These are phyloP conservation scores for Lipomyces oligophaga DNA, from an alignment of 805 yeast species.

Conservation along the genomic window DNA sequence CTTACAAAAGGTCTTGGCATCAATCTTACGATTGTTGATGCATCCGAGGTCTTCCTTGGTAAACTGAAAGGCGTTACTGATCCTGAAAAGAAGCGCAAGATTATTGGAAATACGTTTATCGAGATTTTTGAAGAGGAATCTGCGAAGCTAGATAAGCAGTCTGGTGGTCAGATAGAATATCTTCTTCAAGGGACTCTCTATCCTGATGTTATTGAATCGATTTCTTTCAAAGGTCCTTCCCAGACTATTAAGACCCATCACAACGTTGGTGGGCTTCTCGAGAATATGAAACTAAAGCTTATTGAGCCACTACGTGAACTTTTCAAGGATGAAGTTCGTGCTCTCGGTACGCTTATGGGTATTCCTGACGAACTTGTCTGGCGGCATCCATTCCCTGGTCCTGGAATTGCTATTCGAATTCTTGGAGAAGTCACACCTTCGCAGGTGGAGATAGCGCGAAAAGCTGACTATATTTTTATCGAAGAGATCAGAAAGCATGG, in stretches of 20 bases:
- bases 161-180: slow-evolving; percentile 87
- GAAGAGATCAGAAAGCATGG: slow-evolving; percentile 95
- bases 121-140: slow-evolving; percentile 97
- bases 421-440: slow-evolving; percentile 92
- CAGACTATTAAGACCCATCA: slow-evolving; percentile 99
- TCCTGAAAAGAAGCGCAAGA: slow-evolving; percentile 98
- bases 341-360: slow-evolving; percentile 88
- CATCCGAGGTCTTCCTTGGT: slow-evolving; percentile 80
- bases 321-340: slow-evolving; percentile 98
- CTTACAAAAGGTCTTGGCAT: slow-evolving; percentile 91
- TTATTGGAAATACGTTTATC: slow-evolving; percentile 96
- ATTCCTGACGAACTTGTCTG: slow-evolving; percentile 96
- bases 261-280: slow-evolving; percentile 97
- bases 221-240: slow-evolving; percentile 98
- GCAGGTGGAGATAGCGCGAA: slow-evolving; percentile 95
- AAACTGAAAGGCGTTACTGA: slow-evolving; percentile 92
- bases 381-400: slow-evolving; percentile 99
- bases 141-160: slow-evolving; percentile 80
- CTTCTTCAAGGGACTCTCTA: slow-evolving; percentile 94
- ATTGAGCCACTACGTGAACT: slow-evolving; percentile 98
- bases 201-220: slow-evolving; percentile 98
- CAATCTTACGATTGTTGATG: slow-evolving; percentile 91
- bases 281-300: slow-evolving; percentile 95
- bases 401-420: slow-evolving; percentile 98
- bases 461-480: slow-evolving; percentile 93